Percentiles rank a stretch among this genome's conserved stretches.
These are phyloP conservation scores for Hypoxylon sp. DNA, from an alignment of 2,329 filamentous ascomycete species.

Conservation along the genomic window DNA sequence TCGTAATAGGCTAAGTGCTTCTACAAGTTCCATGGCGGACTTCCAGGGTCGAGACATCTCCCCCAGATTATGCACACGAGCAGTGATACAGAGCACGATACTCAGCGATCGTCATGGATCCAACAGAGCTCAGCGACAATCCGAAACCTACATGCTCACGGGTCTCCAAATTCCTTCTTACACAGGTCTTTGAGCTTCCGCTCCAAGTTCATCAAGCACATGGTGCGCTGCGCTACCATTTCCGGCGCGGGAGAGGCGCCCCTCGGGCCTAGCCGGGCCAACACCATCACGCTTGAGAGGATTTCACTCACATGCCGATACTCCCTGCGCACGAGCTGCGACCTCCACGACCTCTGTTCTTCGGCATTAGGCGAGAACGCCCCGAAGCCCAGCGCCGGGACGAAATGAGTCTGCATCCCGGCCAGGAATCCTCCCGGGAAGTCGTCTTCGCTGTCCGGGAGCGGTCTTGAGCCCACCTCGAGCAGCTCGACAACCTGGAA, in stretches of 20 bases:
- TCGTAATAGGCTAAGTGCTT: too few species aligned
- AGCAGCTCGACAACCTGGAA: neutral
- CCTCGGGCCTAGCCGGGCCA: neutral
- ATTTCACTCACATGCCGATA: neutral
- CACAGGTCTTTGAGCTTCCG: neutral
- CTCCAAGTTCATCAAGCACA: neutral
- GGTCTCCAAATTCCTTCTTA: neutral
- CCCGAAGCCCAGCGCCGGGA: neutral
- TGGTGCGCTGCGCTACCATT: neutral
- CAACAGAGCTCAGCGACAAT: too few species aligned
- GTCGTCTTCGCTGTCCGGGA: neutral
- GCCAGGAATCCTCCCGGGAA: neutral
- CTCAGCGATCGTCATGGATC: too few species aligned
- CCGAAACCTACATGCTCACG: too few species aligned
- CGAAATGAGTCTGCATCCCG: neutral
- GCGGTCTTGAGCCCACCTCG: neutral
- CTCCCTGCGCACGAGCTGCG: neutral
- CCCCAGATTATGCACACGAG: too few species aligned
- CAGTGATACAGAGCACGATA: too few species aligned
- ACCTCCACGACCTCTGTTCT: neutral
- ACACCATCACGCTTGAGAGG: neutral
- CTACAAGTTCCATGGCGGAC: too few species aligned
- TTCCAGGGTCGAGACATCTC: too few species aligned
- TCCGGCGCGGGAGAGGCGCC: neutral
- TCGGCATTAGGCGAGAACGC: neutral